Percentiles rank a stretch among this genome's conserved stretches.
These are phyloP conservation scores for Cordyceps tenuipes DNA, from an alignment of 2,329 filamentous ascomycete genomes.

Conservation along the genomic window DNA sequence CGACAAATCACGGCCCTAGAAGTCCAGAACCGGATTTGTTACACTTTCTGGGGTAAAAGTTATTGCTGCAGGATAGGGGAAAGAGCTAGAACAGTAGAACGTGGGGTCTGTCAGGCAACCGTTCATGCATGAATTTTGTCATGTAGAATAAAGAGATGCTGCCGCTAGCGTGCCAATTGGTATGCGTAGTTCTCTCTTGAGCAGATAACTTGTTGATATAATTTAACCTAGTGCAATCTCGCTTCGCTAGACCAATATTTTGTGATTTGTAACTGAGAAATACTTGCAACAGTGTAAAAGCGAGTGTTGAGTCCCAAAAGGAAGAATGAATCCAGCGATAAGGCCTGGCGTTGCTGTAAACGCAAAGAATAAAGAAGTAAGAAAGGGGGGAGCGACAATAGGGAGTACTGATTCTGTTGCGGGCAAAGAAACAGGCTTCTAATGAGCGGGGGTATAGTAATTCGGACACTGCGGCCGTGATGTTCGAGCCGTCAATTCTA, in stretches of 20 bases:
- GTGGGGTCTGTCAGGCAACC: not conserved
- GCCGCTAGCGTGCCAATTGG: not conserved
- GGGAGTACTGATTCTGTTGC: conserved; percentile 10
- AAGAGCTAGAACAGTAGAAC: not conserved
- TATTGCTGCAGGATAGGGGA: not conserved
- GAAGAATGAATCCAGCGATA: not conserved
- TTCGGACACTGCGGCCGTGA: conserved; percentile 1
- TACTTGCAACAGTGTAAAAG: not conserved
- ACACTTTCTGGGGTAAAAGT: not conserved
- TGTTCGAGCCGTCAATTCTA: not conserved
- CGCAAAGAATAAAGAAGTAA: not conserved
- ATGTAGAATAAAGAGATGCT: conserved; percentile 5
- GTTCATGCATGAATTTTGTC: conserved; percentile 6
- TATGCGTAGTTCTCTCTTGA: not conserved
- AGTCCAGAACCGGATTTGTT: no score
- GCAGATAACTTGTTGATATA: not conserved
- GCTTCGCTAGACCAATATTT: not conserved
- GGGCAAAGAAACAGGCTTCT: not conserved
- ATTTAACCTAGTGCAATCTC: not conserved
- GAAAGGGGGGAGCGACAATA: conserved; percentile 7
- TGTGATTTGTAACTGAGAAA: not conserved
- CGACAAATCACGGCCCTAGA: conserved; percentile 4
- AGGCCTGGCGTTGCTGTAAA: not conserved
- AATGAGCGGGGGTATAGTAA: conserved; percentile 10
- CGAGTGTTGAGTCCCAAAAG: not conserved